Conservation (phyloP, 2,329 filamentous ascomycete genomes). For the Plenodomus lindquistii region DNA sequence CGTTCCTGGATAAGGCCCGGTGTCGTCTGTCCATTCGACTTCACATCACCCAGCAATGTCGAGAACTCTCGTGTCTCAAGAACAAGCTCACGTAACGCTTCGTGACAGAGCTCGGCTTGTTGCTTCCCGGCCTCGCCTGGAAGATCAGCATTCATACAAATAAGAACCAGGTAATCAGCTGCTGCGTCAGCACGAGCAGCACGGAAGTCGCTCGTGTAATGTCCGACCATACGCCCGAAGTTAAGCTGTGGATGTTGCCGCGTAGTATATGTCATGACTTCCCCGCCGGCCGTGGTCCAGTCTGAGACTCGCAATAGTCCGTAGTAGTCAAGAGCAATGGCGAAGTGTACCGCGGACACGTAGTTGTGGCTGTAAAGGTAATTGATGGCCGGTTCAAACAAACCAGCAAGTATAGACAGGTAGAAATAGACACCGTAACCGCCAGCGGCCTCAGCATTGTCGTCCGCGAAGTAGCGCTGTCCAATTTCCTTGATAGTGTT, state of each 20-base stretch:
- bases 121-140: slow-evolving; percentile 72
- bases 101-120: slow-evolving; percentile 83
- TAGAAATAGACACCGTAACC: slow-evolving; percentile 92
- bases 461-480: slow-evolving; percentile 85
- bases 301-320: slow-evolving; percentile 78
- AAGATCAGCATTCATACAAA: slow-evolving; percentile 88
- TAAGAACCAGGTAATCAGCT: slow-evolving; percentile 88
- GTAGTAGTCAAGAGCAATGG: slow-evolving; percentile 75
- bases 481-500: slow-evolving; percentile 85
- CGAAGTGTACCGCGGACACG: slow-evolving; percentile 92
- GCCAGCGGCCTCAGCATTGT: slow-evolving; percentile 73
- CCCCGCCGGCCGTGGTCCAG: slow-evolving; percentile 64
- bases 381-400: slow-evolving; percentile 91
- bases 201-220: slow-evolving; percentile 95
- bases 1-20: slow-evolving; percentile 87
- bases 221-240: slow-evolving; percentile 90
- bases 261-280: slow-evolving; percentile 71
- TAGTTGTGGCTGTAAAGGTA: slow-evolving; percentile 93
- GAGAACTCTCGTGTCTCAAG: slow-evolving; percentile 97
- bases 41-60: slow-evolving; percentile 88
- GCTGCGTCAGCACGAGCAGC: slow-evolving; percentile 86
- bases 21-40: slow-evolving; percentile 81
- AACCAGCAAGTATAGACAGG: slow-evolving; percentile 83
- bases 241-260: slow-evolving; percentile 80
- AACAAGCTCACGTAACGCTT: slow-evolving; percentile 89